Evolutionary conservation across 2,329 filamentous ascomycete species (phyloP), one percentile per base, ranked within the genome.

Genomic region (Diaporthe amygdali): DNA sequence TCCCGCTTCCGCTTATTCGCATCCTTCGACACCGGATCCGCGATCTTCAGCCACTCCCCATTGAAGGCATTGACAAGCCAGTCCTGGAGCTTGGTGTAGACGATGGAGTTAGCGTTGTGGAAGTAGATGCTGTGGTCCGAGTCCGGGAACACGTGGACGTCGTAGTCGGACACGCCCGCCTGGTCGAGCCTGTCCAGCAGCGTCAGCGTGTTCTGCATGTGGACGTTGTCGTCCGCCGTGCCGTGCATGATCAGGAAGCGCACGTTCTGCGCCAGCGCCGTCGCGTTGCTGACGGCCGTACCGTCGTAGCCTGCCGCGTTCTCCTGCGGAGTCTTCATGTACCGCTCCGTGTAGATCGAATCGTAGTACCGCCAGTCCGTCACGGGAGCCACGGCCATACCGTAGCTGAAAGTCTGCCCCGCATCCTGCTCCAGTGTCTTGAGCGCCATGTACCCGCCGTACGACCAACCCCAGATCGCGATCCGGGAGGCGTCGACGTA

Each of bases 21-120:
- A 15, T 74, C 75, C 10, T 81, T 81, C 2, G 88, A 88, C 75
- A 86, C 86, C 2, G 88, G 84, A 66, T 87, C 74, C 14, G 80
- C 77, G 17, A 90, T 79, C 80, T 88, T 90, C 71, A 96, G 85
- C 94, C 96, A 98, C 81, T 98, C 95, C 66, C 96, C 96, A 76
- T 98, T 98, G 81, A 99, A 99, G 2, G 96, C 96, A 79, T 98
- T 98, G 79, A 98, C 89, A 68, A 99, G 90, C 96, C 96, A 99
- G 79, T 94, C 95, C 71, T 87, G 91, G 39, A 97, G 81, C 83
- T 94, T 97, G 76, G 97, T 93, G 79, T 96, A 98, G 8, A 99
- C 95, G 76, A 98, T 94, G 70, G 85, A 86, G 79, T 97, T 95
- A 34, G 94, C 97, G 79, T 95, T 95, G 80, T 99, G 96, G 79